Base-by-base conservation (phyloP, 371 early-diverging fungal species). In the Choanephora cucurbitarum region DNA sequence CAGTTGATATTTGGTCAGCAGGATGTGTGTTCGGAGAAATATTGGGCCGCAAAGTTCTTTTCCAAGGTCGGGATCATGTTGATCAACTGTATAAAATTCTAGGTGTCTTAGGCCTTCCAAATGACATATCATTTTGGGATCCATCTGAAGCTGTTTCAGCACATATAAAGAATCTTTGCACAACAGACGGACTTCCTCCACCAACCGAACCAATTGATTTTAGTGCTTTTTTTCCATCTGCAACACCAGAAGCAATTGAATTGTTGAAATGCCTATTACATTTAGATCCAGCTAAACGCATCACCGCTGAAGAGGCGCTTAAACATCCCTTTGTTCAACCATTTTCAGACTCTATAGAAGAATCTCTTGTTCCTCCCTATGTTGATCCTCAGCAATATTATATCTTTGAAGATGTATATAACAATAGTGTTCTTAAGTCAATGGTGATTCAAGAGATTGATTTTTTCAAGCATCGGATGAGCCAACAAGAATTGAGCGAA, bases 1-100 rank as follows among this genome's bases (percentile, higher is more conserved):
- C 43, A 69, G 80, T 89, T 44, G 94, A 94, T 60, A 84, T 94
- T 44, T 94, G 94, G 94, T 85, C 91, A 6, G 86, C 91, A 6
- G 94, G 94, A 7, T 93, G 92, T 70, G 85, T 94, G 19, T 87
- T 94, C 66, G 93, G 88, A 15, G 94, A 94, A 66, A 72, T 94
- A 28, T 68, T 89, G 18, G 86, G 89, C 23, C 76, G 91, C 28
- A 81, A 80, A 60, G 79, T 82, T 10, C 63, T 89, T 28, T 91
- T 89, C 66, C 82, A 78, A 51, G 90, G 90, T 19, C 75, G 80
- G 31, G 89, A 90, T 66, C 84, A 95, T 59, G 86, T 95, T 4
- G 91, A 96, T 64, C 97, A 97, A 70, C 77, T 97, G 41, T 91
- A 94, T 73, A 87, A 91, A 66, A 97, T 96, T 52, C 82, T 94